These are phyloP conservation scores for Fraxinus cuspidata DNA, from an alignment of 257 asterid species.

Conservation along the genomic window DNA sequence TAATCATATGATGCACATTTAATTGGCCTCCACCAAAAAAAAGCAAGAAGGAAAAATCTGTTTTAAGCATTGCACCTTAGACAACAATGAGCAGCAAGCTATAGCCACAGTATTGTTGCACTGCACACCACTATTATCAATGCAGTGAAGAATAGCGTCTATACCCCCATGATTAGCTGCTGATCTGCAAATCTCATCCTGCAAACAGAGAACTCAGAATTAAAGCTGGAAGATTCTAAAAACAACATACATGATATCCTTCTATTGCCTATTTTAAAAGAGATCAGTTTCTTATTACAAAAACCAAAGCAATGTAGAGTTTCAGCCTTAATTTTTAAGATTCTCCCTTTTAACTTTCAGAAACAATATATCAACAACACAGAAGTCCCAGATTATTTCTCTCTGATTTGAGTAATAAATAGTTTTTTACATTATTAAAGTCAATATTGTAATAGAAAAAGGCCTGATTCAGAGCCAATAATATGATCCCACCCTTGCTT, in stretches of 20 bases:
- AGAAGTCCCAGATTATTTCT: constrained; percentile 1
- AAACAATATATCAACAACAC: neutral
- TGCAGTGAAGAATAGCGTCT: constrained; percentile 64
- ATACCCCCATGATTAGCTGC: constrained; percentile 75
- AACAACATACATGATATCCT: constrained; percentile 16
- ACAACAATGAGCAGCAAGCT: constrained; percentile 77
- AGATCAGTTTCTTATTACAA: constrained; percentile 6
- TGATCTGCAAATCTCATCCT: constrained; percentile 95
- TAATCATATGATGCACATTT: neutral
- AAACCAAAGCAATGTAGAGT: constrained; percentile 6
- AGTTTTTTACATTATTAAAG: neutral
- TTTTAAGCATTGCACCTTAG: constrained; percentile 58
- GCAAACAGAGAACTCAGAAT: constrained; percentile 28
- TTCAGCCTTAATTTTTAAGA: constrained; percentile 2
- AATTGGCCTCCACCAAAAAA: neutral
- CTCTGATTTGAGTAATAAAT: neutral
- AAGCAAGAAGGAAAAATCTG: neutral
- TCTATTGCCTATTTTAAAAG: constrained; percentile 13
- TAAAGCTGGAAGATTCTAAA: constrained; percentile 14
- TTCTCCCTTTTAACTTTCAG: neutral
- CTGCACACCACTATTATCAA: constrained; percentile 74
- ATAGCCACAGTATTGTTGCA: constrained; percentile 62
- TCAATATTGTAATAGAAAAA: neutral
- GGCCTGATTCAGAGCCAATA: neutral
- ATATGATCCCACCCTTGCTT: neutral